Conservation (phyloP, 139 green algal species). For the Asterochloris sp. region DNA sequence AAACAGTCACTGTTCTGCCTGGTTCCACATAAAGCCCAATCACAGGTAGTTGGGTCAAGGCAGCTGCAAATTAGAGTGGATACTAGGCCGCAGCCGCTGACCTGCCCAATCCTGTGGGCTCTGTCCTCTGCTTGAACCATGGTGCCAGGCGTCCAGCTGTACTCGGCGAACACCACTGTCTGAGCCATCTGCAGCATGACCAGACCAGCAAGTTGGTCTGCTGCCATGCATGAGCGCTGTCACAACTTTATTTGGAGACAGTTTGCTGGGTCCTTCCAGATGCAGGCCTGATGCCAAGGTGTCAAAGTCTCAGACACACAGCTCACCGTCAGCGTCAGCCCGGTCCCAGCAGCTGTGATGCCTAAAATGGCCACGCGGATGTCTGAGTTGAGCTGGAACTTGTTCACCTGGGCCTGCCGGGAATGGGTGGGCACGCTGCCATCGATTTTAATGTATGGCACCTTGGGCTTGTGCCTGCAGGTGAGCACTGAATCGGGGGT, state of each 20-base stretch:
- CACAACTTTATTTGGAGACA: no score
- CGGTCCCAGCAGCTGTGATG: constrained; percentile 74
- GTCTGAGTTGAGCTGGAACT: constrained; percentile 50
- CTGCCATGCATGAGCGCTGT: no score
- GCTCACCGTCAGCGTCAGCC: constrained; percentile 72
- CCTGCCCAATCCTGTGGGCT: constrained; percentile 55
- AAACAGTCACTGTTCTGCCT: no score
- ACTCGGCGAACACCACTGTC: constrained; percentile 65
- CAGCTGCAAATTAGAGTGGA: no score
- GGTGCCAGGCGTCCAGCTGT: constrained; percentile 54
- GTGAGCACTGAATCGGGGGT: no score
- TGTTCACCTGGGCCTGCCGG: constrained; percentile 46
- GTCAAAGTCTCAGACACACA: no score
- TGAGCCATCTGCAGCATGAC: constrained; percentile 14
- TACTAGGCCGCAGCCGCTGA: no score
- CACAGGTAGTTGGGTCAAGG: no score
- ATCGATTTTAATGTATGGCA: constrained; percentile 84
- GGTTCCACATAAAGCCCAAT: no score
- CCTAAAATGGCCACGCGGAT: constrained; percentile 60
- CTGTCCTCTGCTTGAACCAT: constrained; percentile 65
- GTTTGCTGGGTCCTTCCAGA: no score
- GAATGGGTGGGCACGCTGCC: constrained; percentile 44
- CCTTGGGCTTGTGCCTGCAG: constrained; percentile 11
- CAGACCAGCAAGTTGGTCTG: not conserved
- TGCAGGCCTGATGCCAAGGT: no score